phyloP scores from a whole-genome alignment of 139 green algal genomes.

The Auxenochlorella pyrenoidosa region DNA sequence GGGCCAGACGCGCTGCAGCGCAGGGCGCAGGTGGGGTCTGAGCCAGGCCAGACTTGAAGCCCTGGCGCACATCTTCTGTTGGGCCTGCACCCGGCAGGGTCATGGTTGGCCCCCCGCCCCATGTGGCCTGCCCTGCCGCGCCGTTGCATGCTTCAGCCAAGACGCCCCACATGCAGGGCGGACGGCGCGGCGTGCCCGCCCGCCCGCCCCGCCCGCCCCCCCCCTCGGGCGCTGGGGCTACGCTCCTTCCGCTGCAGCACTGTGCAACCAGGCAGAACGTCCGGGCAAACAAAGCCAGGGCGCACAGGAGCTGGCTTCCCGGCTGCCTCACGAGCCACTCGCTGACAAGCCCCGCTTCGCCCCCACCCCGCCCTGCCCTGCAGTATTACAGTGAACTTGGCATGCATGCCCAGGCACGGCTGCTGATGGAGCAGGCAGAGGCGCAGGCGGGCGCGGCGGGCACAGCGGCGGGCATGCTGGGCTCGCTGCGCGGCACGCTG shows the following conservation, averaged over 20 bases:
- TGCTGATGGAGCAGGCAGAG: slow-evolving; percentile 44
- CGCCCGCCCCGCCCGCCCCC: too few species aligned
- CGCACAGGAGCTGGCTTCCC: neutral
- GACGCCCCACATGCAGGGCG: too few species aligned
- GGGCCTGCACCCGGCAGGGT: too few species aligned
- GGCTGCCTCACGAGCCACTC: too few species aligned
- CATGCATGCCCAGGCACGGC: slow-evolving; percentile 31
- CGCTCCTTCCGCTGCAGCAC: neutral
- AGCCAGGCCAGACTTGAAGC: too few species aligned
- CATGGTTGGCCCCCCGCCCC: too few species aligned
- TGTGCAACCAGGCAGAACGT: neutral
- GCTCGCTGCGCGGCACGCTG: slow-evolving; percentile 37
- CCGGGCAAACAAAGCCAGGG: neutral
- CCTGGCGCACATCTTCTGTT: too few species aligned
- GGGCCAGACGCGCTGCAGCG: slow-evolving; percentile 12
- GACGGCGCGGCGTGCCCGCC: too few species aligned
- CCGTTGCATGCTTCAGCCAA: too few species aligned
- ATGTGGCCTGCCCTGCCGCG: too few species aligned
- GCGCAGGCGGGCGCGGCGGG: neutral
- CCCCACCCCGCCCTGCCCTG: neutral
- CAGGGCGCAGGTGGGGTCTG: slow-evolving; percentile 33
- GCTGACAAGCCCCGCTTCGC: too few species aligned
- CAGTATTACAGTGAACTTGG: slow-evolving; percentile 42
- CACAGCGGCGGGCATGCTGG: slow-evolving; percentile 17
- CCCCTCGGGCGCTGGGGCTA: too few species aligned